phyloP scores from a whole-genome alignment of 140 eudicot species.

The Flaveria floridana region DNA sequence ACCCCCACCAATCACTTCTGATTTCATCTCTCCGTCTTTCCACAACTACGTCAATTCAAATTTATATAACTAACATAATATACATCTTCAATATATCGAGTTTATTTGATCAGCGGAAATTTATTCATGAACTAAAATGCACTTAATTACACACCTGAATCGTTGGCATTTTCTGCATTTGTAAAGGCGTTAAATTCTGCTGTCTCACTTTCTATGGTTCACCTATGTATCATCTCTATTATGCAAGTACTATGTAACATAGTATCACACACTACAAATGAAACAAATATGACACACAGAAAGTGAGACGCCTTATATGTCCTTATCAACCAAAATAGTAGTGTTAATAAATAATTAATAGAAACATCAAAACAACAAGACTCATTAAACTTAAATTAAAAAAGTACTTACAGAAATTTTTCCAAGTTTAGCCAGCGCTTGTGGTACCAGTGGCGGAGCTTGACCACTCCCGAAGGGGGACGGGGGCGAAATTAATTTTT shows the following conservation, averaged over 20 bases:
- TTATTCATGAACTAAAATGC: not conserved
- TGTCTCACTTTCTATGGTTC: not conserved
- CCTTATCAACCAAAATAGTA: not conserved
- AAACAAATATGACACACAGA: not conserved
- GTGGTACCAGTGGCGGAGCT: no score
- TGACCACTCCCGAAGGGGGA: no score
- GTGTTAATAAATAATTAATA: not conserved
- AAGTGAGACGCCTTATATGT: not conserved
- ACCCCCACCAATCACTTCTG: slow-evolving; percentile 94
- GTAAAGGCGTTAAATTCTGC: not conserved
- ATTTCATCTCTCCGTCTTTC: slow-evolving; percentile 96
- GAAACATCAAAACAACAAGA: not conserved
- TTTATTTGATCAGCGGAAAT: not conserved
- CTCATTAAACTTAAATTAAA: not conserved
- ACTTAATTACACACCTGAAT: slow-evolving; percentile 60
- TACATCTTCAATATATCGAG: not conserved
- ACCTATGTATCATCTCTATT: not conserved
- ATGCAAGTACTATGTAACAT: not conserved
- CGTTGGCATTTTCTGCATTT: slow-evolving; percentile 89
- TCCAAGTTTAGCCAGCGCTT: slow-evolving; percentile 81
- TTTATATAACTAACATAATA: not conserved
- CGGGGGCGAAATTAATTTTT: no score
- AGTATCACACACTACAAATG: not conserved
- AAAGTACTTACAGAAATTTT: slow-evolving; percentile 59
- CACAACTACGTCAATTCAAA: slow-evolving; percentile 68